Percentiles rank a stretch among this genome's conserved stretches.
Conservation (phyloP, 352 stramenopile species). For the Globisporangium nunn region DNA sequence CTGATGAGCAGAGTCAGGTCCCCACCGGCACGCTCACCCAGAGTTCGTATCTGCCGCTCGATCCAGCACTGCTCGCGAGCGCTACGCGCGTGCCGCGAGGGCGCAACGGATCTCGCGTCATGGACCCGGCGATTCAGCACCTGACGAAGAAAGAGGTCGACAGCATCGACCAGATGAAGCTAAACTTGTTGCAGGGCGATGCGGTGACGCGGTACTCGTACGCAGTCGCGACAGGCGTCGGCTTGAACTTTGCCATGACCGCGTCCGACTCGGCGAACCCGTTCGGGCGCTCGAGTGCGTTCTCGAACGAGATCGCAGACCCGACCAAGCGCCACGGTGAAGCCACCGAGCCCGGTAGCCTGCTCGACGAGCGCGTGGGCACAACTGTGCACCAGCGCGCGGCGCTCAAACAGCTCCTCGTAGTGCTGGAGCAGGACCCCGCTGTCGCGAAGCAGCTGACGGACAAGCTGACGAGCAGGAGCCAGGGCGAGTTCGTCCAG, state of each 20-base stretch:
- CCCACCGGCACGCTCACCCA: constrained; percentile 22
- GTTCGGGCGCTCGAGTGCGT: constrained; percentile 58
- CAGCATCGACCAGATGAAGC: constrained; percentile 66
- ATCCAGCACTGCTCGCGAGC: constrained; percentile 22
- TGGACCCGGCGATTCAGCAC: constrained; percentile 46
- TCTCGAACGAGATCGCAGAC: constrained; percentile 69
- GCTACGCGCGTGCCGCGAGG: constrained; percentile 40
- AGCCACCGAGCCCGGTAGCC: constrained; percentile 48
- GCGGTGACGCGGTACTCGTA: constrained; percentile 67
- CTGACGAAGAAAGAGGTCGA: constrained; percentile 62
- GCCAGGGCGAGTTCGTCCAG: constrained; percentile 28
- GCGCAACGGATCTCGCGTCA: constrained; percentile 38
- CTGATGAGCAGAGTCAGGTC: constrained; percentile 17
- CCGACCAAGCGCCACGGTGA: constrained; percentile 58
- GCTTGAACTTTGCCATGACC: constrained; percentile 45
- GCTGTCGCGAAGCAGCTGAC: constrained; percentile 2
- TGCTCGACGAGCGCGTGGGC: constrained; percentile 42
- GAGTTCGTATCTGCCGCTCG: constrained; percentile 30
- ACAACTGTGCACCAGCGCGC: constrained; percentile 56
- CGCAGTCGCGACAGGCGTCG: constrained; percentile 44
- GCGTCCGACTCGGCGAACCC: constrained; percentile 47
- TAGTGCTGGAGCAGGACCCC: constrained; percentile 14
- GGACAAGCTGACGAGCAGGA: constrained; percentile 5
- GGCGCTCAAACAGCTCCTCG: constrained; percentile 39
- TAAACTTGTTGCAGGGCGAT: constrained; percentile 34